A percentile compares a stretch with the other conserved stretches of the same genome.
These are phyloP conservation scores for Berkeleyomyces basicola DNA, from an alignment of 2,329 filamentous ascomycete species.

Conservation along the genomic window DNA sequence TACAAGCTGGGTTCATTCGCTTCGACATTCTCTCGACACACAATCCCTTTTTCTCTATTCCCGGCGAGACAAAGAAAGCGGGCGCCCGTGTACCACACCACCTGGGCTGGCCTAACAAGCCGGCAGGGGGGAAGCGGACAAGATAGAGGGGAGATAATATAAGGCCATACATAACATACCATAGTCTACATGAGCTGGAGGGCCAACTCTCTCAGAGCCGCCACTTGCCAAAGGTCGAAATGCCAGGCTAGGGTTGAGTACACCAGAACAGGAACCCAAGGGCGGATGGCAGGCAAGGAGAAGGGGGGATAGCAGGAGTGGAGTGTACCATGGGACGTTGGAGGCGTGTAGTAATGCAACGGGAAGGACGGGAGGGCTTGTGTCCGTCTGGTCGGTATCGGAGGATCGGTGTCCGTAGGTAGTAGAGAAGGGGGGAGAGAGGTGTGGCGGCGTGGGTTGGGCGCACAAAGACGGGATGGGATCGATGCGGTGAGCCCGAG, in stretches of 20 bases:
- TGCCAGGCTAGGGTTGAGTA: not conserved
- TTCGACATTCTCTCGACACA: too few relatives aligned
- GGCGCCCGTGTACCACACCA: too few relatives aligned
- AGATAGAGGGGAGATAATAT: slow-evolving; percentile 1
- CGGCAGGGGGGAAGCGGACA: not conserved
- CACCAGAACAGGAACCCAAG: not conserved
- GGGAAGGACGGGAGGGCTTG: not conserved
- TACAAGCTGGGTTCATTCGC: too few relatives aligned
- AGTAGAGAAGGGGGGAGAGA: not conserved
- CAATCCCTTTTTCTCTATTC: too few relatives aligned
- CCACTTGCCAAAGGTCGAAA: slow-evolving; percentile 1
- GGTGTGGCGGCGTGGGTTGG: not conserved
- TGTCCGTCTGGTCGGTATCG: not conserved
- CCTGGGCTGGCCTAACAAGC: not conserved
- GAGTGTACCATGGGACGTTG: not conserved
- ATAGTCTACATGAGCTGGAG: slow-evolving; percentile 12
- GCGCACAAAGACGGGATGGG: not conserved
- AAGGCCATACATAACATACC: slow-evolving; percentile 13
- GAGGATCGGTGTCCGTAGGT: not conserved
- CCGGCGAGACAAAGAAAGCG: not conserved
- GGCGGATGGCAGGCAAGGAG: not conserved
- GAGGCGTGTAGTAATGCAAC: not conserved
- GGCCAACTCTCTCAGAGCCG: slow-evolving; percentile 13
- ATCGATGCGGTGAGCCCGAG: not conserved
- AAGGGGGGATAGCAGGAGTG: not conserved